phyloP scores from a whole-genome alignment of 441 rosid genomes.

The Sinapis alba region DNA sequence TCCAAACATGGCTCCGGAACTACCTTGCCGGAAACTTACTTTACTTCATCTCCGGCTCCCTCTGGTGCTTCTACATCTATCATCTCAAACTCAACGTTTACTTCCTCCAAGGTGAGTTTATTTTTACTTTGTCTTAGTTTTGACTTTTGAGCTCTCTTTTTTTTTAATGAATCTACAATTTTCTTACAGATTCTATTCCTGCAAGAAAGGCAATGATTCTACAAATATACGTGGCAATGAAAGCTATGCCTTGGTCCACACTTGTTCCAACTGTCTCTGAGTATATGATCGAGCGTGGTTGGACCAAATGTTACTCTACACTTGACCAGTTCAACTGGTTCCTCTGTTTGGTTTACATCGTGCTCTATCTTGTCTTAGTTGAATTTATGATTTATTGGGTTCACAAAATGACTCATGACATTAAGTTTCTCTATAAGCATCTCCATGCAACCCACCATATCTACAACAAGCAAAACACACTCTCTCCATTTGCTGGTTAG shows the following conservation, averaged over 20 bases:
- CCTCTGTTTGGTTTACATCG: conserved; percentile 48
- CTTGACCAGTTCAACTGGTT: conserved; percentile 68
- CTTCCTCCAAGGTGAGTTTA: conserved; percentile 66
- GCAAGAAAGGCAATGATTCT: conserved; percentile 66
- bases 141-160: background rate
- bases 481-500: conserved; percentile 90
- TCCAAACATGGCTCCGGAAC: conserved; percentile 92
- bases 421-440: conserved; percentile 73
- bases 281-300: conserved; percentile 80
- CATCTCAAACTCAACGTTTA: conserved; percentile 71
- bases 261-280: conserved; percentile 78
- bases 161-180: background rate
- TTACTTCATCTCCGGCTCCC: conserved; percentile 72
- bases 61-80: conserved; percentile 94
- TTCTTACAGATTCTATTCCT: conserved; percentile 73
- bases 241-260: conserved; percentile 81
- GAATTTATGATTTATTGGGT: conserved; percentile 87
- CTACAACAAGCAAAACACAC: conserved; percentile 89
- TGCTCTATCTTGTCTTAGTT: conserved; percentile 59
- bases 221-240: conserved; percentile 87
- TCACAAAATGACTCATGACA: conserved; percentile 84
- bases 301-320: conserved; percentile 71
- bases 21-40: conserved; percentile 70
- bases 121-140: background rate
- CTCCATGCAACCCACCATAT: conserved; percentile 86